phyloP scores from a whole-genome alignment of 768 basidiomycete genomes.

The Amanita thiersii region DNA sequence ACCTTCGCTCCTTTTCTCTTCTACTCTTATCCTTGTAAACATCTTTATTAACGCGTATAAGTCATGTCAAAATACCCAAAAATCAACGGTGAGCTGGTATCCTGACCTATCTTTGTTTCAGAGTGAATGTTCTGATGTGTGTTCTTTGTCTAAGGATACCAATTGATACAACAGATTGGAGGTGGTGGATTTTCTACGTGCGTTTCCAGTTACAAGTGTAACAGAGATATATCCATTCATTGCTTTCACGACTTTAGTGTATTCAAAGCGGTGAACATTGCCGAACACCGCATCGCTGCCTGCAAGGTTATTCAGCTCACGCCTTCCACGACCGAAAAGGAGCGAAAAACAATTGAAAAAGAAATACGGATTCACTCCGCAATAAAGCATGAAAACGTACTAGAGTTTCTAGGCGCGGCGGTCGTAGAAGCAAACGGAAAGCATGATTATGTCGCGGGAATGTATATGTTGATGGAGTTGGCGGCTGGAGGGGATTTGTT shows the following conservation, averaged over 20 bases:
- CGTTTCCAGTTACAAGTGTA: slow-evolving; percentile 16
- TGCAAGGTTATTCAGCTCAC: slow-evolving; percentile 78
- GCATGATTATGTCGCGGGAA: slow-evolving; percentile 59
- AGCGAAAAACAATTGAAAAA: slow-evolving; percentile 79
- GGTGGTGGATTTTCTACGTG: slow-evolving; percentile 86
- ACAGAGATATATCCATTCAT: slow-evolving; percentile 1
- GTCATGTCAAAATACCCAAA: slow-evolving; percentile 6
- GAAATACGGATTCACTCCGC: slow-evolving; percentile 86
- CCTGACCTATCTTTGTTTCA: not conserved
- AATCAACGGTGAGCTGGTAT: slow-evolving; percentile 1
- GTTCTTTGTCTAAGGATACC: slow-evolving; percentile 41
- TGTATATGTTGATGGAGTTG: slow-evolving; percentile 90
- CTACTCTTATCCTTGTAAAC: no score
- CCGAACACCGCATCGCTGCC: slow-evolving; percentile 64
- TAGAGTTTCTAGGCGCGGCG: slow-evolving; percentile 76
- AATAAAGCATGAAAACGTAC: slow-evolving; percentile 71
- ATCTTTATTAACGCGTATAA: no score
- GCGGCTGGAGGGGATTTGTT: slow-evolving; percentile 94
- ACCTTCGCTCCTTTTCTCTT: not conserved
- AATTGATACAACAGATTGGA: slow-evolving; percentile 69
- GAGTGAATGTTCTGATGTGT: not conserved
- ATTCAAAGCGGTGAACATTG: slow-evolving; percentile 69
- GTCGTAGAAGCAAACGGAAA: slow-evolving; percentile 60
- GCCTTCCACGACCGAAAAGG: slow-evolving; percentile 50
- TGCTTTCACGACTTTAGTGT: slow-evolving; percentile 41